Base-by-base conservation (phyloP, 139 green algal genomes). In the Nannochloris sp. region DNA sequence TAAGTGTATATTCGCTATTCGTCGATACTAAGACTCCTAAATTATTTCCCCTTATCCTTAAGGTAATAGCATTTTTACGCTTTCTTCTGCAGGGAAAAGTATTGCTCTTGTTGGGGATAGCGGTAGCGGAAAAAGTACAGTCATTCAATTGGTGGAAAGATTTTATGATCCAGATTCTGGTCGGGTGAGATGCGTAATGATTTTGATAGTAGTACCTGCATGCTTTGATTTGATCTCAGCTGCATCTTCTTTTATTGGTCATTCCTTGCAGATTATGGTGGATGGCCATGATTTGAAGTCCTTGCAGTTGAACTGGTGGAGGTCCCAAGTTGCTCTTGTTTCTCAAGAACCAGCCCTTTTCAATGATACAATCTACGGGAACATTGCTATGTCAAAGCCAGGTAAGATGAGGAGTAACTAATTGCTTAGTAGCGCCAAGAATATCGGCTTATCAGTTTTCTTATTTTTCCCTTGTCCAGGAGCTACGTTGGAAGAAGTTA, bases 301-400 rank as follows among this genome's bases (percentile, higher is more conserved):
- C 19, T 92, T 92, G 68, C 73, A 45, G 0, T 60, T 80, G 8
- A 70, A 75, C 1, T 80, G 87, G 57, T 95, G 83, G 87, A 68
- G 78, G 1, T 62, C 58, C 1, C 77, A 83, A 23, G 69, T 95
- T 23, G 74, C 84, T 8, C 74, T 92, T 30, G 74, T 88, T 31
- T 74, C 67, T 31, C 87, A 95, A 67, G 89, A 95, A 66, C 82
- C 87, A 15, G 77, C 89, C 47, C 74, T 95, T 12, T 95, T 95
- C 67, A 60, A 74, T 67, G 84, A 81, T 29, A 92, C 72, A 62
- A 91, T 95, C 12, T 79, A 56, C 2, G 89, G 95, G 72, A 96
- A 96, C 80, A 96, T 96, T 30, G 66, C 73, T 1, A 94, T 95
- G 58, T 85, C 75, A 39, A 37, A 15, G 29, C 63, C 59, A 19